phyloP scores from a whole-genome alignment of 306 rosid genomes.

The Castanea crenata region DNA sequence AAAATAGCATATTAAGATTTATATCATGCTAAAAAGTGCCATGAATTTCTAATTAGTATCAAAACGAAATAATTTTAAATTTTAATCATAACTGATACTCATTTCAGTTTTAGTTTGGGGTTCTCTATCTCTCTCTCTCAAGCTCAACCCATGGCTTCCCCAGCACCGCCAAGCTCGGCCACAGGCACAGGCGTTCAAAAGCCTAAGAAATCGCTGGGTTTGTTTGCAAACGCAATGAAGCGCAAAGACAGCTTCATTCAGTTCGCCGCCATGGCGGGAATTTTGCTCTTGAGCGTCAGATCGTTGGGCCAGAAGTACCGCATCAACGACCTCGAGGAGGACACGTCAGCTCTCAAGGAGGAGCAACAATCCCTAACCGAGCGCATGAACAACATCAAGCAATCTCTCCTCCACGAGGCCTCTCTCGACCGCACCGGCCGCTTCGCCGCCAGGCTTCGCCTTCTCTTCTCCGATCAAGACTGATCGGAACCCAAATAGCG shows the following conservation, averaged over 20 bases:
- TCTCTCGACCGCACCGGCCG: slow-evolving; percentile 64
- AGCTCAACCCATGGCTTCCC: slow-evolving; percentile 48
- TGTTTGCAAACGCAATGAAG: slow-evolving; percentile 43
- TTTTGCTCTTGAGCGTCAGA: slow-evolving; percentile 64
- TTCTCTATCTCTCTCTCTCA: neutral
- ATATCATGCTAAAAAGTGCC: no score
- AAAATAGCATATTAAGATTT: no score
- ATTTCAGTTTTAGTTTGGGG: neutral
- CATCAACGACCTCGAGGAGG: slow-evolving; percentile 64
- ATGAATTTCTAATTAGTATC: no score
- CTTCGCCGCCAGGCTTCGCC: slow-evolving; percentile 70
- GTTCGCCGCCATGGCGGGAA: slow-evolving; percentile 72
- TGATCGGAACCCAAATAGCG: slow-evolving; percentile 5
- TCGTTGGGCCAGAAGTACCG: slow-evolving; percentile 81
- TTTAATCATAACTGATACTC: no score
- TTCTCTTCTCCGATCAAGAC: slow-evolving; percentile 51
- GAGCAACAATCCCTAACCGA: slow-evolving; percentile 44
- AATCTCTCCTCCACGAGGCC: slow-evolving; percentile 64
- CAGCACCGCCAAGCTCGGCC: slow-evolving; percentile 35
- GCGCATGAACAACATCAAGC: slow-evolving; percentile 59
- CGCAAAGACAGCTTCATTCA: slow-evolving; percentile 76
- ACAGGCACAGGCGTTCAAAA: slow-evolving; percentile 15
- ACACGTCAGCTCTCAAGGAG: slow-evolving; percentile 45
- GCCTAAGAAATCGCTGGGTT: slow-evolving; percentile 31
- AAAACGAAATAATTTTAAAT: no score